Base-by-base conservation (phyloP, 257 asterid species). In the Vinca minor region DNA sequence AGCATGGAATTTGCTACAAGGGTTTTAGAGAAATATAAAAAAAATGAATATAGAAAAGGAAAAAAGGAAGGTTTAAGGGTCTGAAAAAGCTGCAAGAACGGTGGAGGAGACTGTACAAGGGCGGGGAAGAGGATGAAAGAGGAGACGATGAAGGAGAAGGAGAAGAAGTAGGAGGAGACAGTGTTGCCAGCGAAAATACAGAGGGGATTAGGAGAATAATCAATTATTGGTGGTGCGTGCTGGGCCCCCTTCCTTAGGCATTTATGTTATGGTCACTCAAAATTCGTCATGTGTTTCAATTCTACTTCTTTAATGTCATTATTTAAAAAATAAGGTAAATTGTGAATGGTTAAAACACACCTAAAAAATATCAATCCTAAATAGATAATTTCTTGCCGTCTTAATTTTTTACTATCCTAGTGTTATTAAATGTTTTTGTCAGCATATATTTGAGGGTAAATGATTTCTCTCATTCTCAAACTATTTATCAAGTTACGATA, bases 221-320 rank as follows among this genome's bases (percentile, higher is more conserved):
- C 82, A 85, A 82, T 88, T 77, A 84, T 85, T 84, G 86, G 81
- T 71, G 77, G 77, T 25, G 73, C 28, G 39, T 46, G 32, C 64
- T 54, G 75, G 72, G 72, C 69, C 34, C 35, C 74, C 44, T 13
- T n/a, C n/a, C n/a, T n/a, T n/a, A n/a, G n/a, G n/a, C n/a, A n/a
- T n/a, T n/a, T n/a, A n/a, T n/a, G n/a, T n/a, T n/a, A n/a, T n/a
- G n/a, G n/a, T n/a, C n/a, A n/a, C n/a, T n/a, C n/a, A n/a, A n/a
- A n/a, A n/a, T n/a, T n/a, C n/a, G n/a, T n/a, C n/a, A n/a, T n/a
- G n/a, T n/a, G n/a, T n/a, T n/a, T n/a, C n/a, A n/a, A n/a, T n/a
- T n/a, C n/a, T n/a, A n/a, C n/a, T n/a, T n/a, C n/a, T n/a, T n/a
- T n/a, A n/a, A n/a, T n/a, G n/a, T n/a, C n/a, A n/a, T n/a, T n/a